phyloP scores from a whole-genome alignment of 257 asterid species.

The Przewalskia tangutica region DNA sequence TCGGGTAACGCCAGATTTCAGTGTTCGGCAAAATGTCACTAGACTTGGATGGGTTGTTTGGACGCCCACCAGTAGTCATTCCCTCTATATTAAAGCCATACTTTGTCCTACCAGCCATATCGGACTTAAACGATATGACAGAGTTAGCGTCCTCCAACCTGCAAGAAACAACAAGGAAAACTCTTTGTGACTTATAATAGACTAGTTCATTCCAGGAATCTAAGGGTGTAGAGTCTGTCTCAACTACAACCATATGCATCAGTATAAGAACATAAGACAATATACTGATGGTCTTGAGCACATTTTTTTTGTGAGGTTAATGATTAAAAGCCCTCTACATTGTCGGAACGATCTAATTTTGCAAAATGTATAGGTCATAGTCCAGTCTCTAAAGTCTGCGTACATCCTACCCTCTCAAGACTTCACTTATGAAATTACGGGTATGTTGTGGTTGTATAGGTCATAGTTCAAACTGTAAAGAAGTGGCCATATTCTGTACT shows the following conservation, averaged over 20 bases:
- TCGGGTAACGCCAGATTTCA: slow-evolving; percentile 65
- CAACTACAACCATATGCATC: neutral
- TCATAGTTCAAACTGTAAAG: no score
- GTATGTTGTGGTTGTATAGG: no score
- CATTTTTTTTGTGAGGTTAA: neutral
- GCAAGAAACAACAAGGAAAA: slow-evolving; percentile 4
- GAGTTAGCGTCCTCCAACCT: slow-evolving; percentile 68
- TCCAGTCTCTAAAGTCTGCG: no score
- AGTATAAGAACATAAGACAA: neutral
- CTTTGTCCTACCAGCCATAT: slow-evolving; percentile 56
- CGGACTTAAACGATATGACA: slow-evolving; percentile 42
- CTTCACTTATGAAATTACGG: no score
- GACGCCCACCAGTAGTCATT: slow-evolving; percentile 25
- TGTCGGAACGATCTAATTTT: no score
- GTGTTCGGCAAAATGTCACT: slow-evolving; percentile 62
- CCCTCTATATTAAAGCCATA: slow-evolving; percentile 64
- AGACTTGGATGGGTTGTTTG: slow-evolving; percentile 48
- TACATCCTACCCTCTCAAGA: no score
- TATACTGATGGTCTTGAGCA: neutral
- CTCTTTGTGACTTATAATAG: neutral
- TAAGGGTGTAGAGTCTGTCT: neutral
- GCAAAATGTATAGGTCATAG: no score
- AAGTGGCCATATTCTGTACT: neutral
- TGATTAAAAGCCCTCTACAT: neutral
- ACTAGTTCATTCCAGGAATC: neutral